Base-by-base conservation (phyloP, 1,284 basidiomycete species). In the Erythrobasidium hasegawianum region DNA sequence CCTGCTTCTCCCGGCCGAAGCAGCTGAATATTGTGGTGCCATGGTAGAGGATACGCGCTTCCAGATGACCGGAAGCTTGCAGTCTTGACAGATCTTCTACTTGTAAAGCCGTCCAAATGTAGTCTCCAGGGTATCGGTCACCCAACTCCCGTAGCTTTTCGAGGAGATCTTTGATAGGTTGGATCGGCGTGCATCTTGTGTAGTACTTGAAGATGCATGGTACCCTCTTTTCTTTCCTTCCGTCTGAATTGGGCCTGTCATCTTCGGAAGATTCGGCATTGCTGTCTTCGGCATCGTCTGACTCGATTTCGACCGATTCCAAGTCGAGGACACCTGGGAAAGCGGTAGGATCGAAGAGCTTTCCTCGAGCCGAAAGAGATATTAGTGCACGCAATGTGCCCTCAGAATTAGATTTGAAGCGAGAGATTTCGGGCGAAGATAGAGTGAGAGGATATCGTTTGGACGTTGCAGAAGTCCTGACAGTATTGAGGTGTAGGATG, bases 131-230 rank as follows among this genome's bases (percentile, higher is more conserved):
- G 11, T 43, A 43, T 20, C 9, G 7, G 9, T 39, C 11, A 13
- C 18, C 27, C 9, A 57, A 26, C 56, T 14, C n/a, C 18, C 8
- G 18, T 8, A 57, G n/a, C n/a, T 41, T 29, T 8, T 57, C 39
- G 40, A 57, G 11, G 56, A 57, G 56, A 29, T 57, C 9, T 39
- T 11, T 14, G 38, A 57, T 57, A 24, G 29, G 7, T 8, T 8
- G n/a, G 26, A 8, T 7, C 8, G 56, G 33, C 7, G 56, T 57
- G 13, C 9, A 39, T 9, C 56, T 11, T 22, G 47, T 50, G 47
- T 50, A 50, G 20, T 14, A 50, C 20, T 50, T 50, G 47, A 50
- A 50, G 11, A 20, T 50, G n/a, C n/a, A n/a, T n/a, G n/a, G n/a
- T 13, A 50, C 47, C 10, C 40, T 41, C 11, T 41, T n/a, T 41